Conservation (phyloP, 352 stramenopile species). For the Phytophthora pisi region DNA sequence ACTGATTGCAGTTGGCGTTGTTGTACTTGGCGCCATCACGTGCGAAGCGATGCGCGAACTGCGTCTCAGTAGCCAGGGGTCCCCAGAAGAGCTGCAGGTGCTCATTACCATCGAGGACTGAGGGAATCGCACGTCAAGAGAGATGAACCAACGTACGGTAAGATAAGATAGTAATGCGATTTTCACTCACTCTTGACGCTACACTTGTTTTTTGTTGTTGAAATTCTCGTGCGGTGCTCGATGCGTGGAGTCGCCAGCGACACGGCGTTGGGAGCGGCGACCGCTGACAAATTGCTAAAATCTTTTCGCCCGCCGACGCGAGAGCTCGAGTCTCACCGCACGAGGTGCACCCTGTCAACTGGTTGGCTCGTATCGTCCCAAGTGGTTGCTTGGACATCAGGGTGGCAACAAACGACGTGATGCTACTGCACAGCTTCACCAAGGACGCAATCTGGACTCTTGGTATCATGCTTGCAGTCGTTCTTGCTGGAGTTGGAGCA, state of each 20-base stretch:
- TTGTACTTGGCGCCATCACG: slow-evolving; percentile 36
- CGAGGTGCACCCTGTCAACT: no score
- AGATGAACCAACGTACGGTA: slow-evolving; percentile 5
- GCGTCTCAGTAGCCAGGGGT: slow-evolving; percentile 25
- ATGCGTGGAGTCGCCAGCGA: no score
- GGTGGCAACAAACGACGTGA: not conserved
- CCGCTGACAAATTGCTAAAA: no score
- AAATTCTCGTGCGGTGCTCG: no score
- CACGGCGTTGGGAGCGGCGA: no score
- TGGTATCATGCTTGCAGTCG: slow-evolving; percentile 1
- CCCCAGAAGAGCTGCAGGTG: slow-evolving; percentile 31
- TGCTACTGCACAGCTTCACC: not conserved
- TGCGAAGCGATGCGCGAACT: slow-evolving; percentile 40
- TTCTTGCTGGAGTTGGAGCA: not conserved
- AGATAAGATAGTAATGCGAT: slow-evolving; percentile 35
- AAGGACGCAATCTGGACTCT: not conserved
- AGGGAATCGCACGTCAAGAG: slow-evolving; percentile 8
- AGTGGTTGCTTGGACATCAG: no score
- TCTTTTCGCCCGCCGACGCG: no score
- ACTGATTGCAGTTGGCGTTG: slow-evolving; percentile 33
- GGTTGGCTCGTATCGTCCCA: no score
- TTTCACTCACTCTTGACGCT: not conserved
- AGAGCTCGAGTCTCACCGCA: no score
- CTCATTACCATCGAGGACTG: slow-evolving; percentile 40
- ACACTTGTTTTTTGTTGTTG: no score